phyloP scores from a whole-genome alignment of 108 stramenopile genomes.

The Fragilariopsis cylindrus region DNA sequence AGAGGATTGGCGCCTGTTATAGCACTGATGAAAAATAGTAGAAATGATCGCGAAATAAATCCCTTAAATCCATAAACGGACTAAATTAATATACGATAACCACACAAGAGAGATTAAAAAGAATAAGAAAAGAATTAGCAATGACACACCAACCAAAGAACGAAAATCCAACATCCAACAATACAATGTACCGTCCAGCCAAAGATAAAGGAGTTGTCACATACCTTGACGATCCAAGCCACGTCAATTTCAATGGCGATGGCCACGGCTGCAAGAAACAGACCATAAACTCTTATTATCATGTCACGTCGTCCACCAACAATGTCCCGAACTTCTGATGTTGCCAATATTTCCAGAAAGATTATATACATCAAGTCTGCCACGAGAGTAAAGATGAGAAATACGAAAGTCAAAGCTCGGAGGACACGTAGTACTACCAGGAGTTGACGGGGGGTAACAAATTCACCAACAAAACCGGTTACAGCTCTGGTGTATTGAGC shows the following conservation, averaged over 20 bases:
- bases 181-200: background rate
- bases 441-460: slow-evolving; percentile 64
- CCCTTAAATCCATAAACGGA: slow-evolving; percentile 68
- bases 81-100: background rate
- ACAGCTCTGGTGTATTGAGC: slow-evolving; percentile 37
- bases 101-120: background rate
- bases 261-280: slow-evolving; percentile 47
- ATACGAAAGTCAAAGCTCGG: slow-evolving; percentile 67
- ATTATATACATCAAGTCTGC: slow-evolving; percentile 71
- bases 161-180: background rate
- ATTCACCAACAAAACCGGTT: slow-evolving; percentile 29
- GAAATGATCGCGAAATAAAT: slow-evolving; percentile 54
- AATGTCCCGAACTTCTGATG: slow-evolving; percentile 34
- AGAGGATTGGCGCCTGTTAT: slow-evolving; percentile 60
- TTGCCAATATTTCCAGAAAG: slow-evolving; percentile 56
- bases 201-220: background rate
- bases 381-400: slow-evolving; percentile 55
- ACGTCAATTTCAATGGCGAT: slow-evolving; percentile 69
- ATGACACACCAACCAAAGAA: background rate
- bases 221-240: slow-evolving; percentile 23
- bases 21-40: slow-evolving; percentile 68
- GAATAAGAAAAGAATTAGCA: background rate
- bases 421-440: slow-evolving; percentile 65
- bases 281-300: slow-evolving; percentile 67
- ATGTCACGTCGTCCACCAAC: slow-evolving; percentile 65